These are phyloP conservation scores for Endotrypanum monterogeii DNA, from an alignment of 208 protist species.

Conservation along the genomic window DNA sequence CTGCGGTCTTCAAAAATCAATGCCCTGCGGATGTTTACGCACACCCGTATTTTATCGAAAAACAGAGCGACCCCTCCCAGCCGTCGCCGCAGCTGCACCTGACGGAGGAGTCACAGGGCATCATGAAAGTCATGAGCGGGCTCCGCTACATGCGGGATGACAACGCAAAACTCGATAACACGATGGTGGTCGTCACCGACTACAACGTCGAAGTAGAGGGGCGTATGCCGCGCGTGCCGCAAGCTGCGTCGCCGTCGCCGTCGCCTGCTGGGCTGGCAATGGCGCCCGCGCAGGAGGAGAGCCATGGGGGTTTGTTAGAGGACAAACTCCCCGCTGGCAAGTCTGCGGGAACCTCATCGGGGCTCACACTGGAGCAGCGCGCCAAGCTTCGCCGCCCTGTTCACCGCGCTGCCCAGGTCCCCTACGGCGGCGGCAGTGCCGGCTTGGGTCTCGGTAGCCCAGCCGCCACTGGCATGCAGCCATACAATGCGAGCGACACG, in stretches of 20 bases:
- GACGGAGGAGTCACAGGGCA: slow-evolving; percentile 82
- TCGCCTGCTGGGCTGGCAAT: slow-evolving; percentile 17
- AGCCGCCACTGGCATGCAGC: not conserved
- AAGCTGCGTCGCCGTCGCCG: slow-evolving; percentile 10
- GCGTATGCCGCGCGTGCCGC: slow-evolving; percentile 45
- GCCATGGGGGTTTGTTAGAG: not conserved
- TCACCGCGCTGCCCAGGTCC: slow-evolving; percentile 16
- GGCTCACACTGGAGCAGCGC: slow-evolving; percentile 28
- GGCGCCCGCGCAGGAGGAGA: not conserved
- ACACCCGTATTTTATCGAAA: slow-evolving; percentile 88
- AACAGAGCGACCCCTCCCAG: slow-evolving; percentile 82
- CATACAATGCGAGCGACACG: not conserved
- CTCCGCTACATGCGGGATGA: slow-evolving; percentile 87
- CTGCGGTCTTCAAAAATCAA: slow-evolving; percentile 60
- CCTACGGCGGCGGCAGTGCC: slow-evolving; percentile 11
- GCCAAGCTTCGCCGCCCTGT: slow-evolving; percentile 16
- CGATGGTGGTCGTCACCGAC: slow-evolving; percentile 78
- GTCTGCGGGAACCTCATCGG: slow-evolving; percentile 4
- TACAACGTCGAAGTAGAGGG: slow-evolving; percentile 52
- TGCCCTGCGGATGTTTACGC: slow-evolving; percentile 76
- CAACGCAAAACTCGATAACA: slow-evolving; percentile 80
- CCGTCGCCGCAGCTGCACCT: slow-evolving; percentile 85
- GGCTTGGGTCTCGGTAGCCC: slow-evolving; percentile 13
- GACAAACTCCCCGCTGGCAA: not conserved
- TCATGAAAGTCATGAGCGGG: slow-evolving; percentile 82